Evolutionary conservation across 306 rosid species (phyloP), one percentile per base, ranked within the genome.

Genomic region (Coriaria nepalensis): DNA sequence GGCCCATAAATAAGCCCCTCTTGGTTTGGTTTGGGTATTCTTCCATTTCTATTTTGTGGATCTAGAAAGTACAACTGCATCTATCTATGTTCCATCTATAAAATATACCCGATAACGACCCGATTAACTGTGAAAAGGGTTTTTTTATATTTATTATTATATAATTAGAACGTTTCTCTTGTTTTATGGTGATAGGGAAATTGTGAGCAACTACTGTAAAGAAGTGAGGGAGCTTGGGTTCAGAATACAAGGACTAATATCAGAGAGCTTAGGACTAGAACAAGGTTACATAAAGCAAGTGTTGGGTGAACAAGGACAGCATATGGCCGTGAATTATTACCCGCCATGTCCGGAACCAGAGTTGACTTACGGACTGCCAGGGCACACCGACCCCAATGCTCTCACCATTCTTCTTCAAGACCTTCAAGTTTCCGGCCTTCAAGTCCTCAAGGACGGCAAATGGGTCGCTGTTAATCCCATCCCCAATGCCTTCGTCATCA

Each of bases 331-430:
- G 11, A 90, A 90, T 63, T 90, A 61, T 34, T 90, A 85, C 61
- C 98, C 98, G 10, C 83, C 87, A 0, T 85, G 98, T 55, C 98
- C 95, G 0, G 68, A 90, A 35, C 98, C 98, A 13, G 94, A 85
- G 47, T 79, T 85, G 2, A 90, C 98, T 6, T 90, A 73, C 43
- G 98, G 95, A 6, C 45, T 90, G 60, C 98, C 98, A 5, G 95
- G 76, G 1, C 98, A 85, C 47, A 85, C 98, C 0, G 98, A 90
- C 60, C 98, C 98, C 29, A 90, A 90, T 67, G 94, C 83, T 9
- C 85, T 90, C 9, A 90, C 98, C 4, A 85, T 85, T 59, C 71
- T 90, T 0, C 95, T 90, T 32, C 95, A 85, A 59, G 94, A 85
- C 40, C 60, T 58, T 0, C 45, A 63, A 0, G 95, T 90, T 6